These are phyloP conservation scores for Claviceps spartinae DNA, from an alignment of 2,329 filamentous ascomycete species.

Conservation along the genomic window DNA sequence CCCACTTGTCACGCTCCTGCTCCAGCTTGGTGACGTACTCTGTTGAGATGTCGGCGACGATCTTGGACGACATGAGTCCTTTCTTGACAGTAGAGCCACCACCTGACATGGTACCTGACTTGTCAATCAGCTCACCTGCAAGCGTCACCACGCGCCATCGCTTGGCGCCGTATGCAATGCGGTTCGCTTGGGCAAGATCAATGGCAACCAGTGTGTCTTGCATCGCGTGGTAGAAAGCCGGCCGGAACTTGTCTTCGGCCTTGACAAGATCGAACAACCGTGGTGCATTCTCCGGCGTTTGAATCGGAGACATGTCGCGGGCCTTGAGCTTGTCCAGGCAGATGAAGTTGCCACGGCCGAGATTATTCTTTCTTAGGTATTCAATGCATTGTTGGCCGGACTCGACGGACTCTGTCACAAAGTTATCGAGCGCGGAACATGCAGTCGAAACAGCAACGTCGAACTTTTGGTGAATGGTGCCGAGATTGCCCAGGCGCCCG, in stretches of 20 bases:
- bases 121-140: slow-evolving; percentile 90
- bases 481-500: slow-evolving; percentile 84
- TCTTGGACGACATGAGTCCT: slow-evolving; percentile 93
- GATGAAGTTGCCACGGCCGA: slow-evolving; percentile 94
- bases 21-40: slow-evolving; percentile 85
- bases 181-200: slow-evolving; percentile 89
- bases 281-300: slow-evolving; percentile 84
- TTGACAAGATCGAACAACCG: slow-evolving; percentile 87
- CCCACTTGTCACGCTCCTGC: slow-evolving; percentile 69
- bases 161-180: slow-evolving; percentile 87
- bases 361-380: slow-evolving; percentile 91
- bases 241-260: slow-evolving; percentile 72
- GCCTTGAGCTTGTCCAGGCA: slow-evolving; percentile 75
- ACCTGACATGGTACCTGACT: slow-evolving; percentile 97
- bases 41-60: slow-evolving; percentile 72
- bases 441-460: slow-evolving; percentile 98
- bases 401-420: slow-evolving; percentile 93
- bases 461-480: slow-evolving; percentile 84
- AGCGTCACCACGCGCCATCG: slow-evolving; percentile 95
- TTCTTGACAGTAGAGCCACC: slow-evolving; percentile 83
- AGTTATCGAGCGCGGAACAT: slow-evolving; percentile 81
- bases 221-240: slow-evolving; percentile 90
- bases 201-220: slow-evolving; percentile 90
- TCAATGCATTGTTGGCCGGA: slow-evolving; percentile 97
- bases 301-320: slow-evolving; percentile 64